Evolutionary conservation across 805 yeast species (phyloP), one percentile per base, ranked within the genome.

Genomic region (Candida golubevii): DNA sequence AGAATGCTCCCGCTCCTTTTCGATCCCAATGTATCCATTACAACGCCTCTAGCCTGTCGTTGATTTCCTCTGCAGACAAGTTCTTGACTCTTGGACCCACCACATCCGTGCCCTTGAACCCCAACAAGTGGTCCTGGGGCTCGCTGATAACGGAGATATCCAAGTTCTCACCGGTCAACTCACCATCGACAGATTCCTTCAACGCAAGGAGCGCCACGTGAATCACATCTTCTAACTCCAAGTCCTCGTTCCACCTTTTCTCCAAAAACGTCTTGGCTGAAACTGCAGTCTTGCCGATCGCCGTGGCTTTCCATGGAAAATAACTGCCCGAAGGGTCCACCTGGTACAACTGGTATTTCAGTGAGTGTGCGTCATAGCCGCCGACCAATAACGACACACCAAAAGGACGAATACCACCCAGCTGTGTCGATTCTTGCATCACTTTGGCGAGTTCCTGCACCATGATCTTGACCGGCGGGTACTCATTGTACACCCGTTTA

Each of bases 301-400:
- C 98, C 4, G 99, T 91, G 33, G 99, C 99, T 68, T 91, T 93
- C 99, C 99, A 93, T 8, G 99, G 98, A 77, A 88, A 93, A 65
- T 85, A 93, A 34, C 97, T 82, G 8, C 99, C 99, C 4, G 96
- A 85, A 5, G 99, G 99, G 69, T 93, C 99, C 38, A 93, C 95
- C 69, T 93, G 99, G 66, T 93, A 93, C 48, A 93, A 74, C 61
- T 86, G 86, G 66, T 79, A 90, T 31, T 54, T 55, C 27, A 82
- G 82, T 12, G 79, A 74, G 56, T 77, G 80, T 32, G 84, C 88
- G 62, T 93, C 98, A 62, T 88, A 79, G 18, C 99, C 99, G 8
- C 97, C 99, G 14, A 93, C 89, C 45, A 93, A 73, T 45, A 93
- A 72, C 9, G 97, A 88, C 18, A 95, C 97, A 48, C 99, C 99